phyloP scores from a whole-genome alignment of 768 basidiomycete genomes.

The Suillus placidus region DNA sequence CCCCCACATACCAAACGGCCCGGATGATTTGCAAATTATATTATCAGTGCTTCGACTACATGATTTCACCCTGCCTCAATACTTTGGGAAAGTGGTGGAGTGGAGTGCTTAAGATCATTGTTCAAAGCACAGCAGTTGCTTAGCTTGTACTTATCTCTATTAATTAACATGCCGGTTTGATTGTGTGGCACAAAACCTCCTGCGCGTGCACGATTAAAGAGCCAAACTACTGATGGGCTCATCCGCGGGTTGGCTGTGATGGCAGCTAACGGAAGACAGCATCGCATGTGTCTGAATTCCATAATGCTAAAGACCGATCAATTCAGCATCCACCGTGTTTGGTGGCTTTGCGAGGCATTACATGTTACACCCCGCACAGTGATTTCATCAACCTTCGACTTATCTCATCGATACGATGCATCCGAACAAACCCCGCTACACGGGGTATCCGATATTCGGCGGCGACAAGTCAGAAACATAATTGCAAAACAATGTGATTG shows the following conservation, averaged over 20 bases:
- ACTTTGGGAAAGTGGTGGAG: background rate
- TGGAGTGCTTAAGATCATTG: background rate
- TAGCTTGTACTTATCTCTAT: background rate
- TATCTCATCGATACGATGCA: background rate
- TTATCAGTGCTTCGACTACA: background rate
- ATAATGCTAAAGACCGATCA: background rate
- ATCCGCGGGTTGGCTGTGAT: background rate
- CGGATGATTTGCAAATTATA: background rate
- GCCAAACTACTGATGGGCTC: background rate
- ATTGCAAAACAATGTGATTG: background rate
- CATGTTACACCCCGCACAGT: background rate
- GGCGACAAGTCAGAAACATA: background rate
- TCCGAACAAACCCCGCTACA: background rate
- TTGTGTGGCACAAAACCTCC: background rate
- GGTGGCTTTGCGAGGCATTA: background rate
- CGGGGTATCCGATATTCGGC: background rate
- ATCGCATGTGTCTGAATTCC: background rate
- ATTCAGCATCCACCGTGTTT: background rate
- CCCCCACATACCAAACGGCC: background rate
- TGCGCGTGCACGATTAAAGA: background rate
- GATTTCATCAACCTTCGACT: background rate
- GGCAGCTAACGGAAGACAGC: background rate
- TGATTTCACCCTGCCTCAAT: background rate
- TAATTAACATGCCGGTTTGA: background rate
- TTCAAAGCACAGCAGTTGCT: background rate